phyloP scores from a whole-genome alignment of 2,329 filamentous ascomycete genomes.

The Ploettnerulaceae sp. region DNA sequence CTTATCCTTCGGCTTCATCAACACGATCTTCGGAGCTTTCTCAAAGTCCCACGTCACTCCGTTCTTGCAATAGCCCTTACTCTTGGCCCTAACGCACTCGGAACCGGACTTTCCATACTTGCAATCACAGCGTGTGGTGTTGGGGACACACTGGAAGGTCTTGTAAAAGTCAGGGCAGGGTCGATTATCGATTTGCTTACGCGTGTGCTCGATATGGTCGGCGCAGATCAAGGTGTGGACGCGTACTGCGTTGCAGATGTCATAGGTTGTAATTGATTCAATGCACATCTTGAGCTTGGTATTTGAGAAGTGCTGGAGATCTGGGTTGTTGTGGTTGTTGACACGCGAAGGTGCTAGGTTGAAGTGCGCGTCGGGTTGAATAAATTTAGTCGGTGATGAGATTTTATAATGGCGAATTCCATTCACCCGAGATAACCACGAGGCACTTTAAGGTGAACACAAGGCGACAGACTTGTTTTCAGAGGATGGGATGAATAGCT shows the following conservation, averaged over 20 bases:
- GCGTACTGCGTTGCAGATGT: not conserved
- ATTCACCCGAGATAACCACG: too few species aligned
- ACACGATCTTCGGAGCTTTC: not conserved
- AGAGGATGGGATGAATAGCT: too few species aligned
- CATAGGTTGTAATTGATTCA: conserved; percentile 5
- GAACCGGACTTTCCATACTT: not conserved
- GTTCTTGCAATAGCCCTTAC: not conserved
- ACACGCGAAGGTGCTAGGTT: not conserved
- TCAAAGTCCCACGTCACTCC: conserved; percentile 9
- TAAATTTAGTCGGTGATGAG: too few species aligned
- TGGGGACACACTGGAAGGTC: not conserved
- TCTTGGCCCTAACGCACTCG: not conserved
- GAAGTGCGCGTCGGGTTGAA: not conserved
- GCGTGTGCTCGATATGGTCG: conserved; percentile 12
- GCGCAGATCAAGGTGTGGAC: conserved; percentile 4
- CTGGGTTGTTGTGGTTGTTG: not conserved
- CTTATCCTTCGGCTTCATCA: not conserved
- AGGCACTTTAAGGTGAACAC: too few species aligned
- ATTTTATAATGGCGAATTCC: too few species aligned
- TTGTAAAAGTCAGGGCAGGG: conserved; percentile 4
- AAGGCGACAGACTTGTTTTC: too few species aligned
- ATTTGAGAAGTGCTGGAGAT: not conserved
- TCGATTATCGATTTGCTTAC: conserved; percentile 7
- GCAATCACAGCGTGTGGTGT: conserved; percentile 5
- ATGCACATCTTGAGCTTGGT: not conserved